These are phyloP conservation scores for Candida buenavistaensis DNA, from an alignment of 1,139 yeast genomes.

Conservation along the genomic window DNA sequence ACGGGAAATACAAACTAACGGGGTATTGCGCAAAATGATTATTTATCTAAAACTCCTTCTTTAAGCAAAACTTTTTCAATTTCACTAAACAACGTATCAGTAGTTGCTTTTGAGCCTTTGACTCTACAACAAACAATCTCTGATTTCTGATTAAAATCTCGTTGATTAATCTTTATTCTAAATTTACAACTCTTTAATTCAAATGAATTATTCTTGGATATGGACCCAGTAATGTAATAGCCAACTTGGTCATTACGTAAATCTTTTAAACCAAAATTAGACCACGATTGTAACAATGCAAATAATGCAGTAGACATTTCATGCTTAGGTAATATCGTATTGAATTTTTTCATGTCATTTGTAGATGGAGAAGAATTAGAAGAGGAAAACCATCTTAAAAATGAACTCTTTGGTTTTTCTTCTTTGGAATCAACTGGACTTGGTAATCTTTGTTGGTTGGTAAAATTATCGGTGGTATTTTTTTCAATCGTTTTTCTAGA, in stretches of 20 bases:
- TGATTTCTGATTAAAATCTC: slow-evolving; percentile 44
- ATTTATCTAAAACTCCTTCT: slow-evolving; percentile 45
- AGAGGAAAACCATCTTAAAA: slow-evolving; percentile 48
- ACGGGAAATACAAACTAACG: too few species aligned
- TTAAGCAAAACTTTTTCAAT: slow-evolving; percentile 47
- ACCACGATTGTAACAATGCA: slow-evolving; percentile 67
- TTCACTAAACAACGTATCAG: slow-evolving; percentile 46
- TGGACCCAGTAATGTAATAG: slow-evolving; percentile 55
- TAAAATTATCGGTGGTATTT: not conserved
- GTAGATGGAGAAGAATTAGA: slow-evolving; percentile 19
- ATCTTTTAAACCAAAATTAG: slow-evolving; percentile 65
- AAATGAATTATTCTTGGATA: slow-evolving; percentile 60
- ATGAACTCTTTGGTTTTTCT: slow-evolving; percentile 30
- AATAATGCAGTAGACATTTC: slow-evolving; percentile 67
- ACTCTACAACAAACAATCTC: slow-evolving; percentile 48
- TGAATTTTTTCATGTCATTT: slow-evolving; percentile 36
- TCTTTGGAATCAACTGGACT: slow-evolving; percentile 40
- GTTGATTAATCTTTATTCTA: slow-evolving; percentile 49
- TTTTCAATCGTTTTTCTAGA: slow-evolving; percentile 35
- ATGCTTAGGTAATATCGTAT: slow-evolving; percentile 48
- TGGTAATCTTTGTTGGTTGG: slow-evolving; percentile 22
- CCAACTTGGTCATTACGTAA: slow-evolving; percentile 47
- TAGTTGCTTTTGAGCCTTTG: slow-evolving; percentile 44
- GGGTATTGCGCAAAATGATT: too few species aligned
- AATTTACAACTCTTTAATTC: slow-evolving; percentile 66